Base-by-base conservation (phyloP, 768 basidiomycete species). In the Leucosporidium yakuticum region DNA sequence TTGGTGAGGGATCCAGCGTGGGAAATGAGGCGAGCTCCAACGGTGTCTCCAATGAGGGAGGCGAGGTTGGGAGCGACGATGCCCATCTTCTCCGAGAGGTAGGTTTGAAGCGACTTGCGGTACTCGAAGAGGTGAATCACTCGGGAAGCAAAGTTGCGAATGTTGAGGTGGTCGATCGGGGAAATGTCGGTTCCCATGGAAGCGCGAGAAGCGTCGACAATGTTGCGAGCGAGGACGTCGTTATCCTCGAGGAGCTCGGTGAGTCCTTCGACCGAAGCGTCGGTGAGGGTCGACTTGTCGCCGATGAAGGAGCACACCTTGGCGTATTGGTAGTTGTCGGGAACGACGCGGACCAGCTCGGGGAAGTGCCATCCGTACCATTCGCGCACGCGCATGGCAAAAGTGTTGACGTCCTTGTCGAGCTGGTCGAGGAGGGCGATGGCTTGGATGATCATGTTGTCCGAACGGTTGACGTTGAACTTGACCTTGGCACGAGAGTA, bases 321-420 rank as follows among this genome's bases (percentile, higher is more conserved):
- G n/a, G 94, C 93, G 78, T 96, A 98, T 77, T 89, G 87, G 80
- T 91, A 86, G 78, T 96, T 95, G 80, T 97, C 95, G 64, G 93
- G 86, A 1, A 97, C 92, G 77, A 98, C 83, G 69, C 84, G 87
- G 81, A 95, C 85, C 74, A 97, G 88, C 80, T 98, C 95, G 49
- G 95, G 95, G 83, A 96, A 98, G 79, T 97, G 95, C 82, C 94
- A 97, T 11, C 95, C 95, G 79, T 98, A 98, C 95, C 95, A 98
- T 79, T 98, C 95, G 75, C 95, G 84, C 60, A 96, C 87, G 44
- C 95, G 90, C 95, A 98, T 98, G 25, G 93, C 89, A 79, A 98
- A 97, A 36, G 94, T 86, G 82, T 98, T 98, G 78, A 98, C 90
- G 81, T 98, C 96, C 81, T 99, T 99, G 87, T 99, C 96, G 29